Evolutionary conservation across 805 yeast species (phyloP).

Genomic region (Teunomyces tritomae): DNA sequence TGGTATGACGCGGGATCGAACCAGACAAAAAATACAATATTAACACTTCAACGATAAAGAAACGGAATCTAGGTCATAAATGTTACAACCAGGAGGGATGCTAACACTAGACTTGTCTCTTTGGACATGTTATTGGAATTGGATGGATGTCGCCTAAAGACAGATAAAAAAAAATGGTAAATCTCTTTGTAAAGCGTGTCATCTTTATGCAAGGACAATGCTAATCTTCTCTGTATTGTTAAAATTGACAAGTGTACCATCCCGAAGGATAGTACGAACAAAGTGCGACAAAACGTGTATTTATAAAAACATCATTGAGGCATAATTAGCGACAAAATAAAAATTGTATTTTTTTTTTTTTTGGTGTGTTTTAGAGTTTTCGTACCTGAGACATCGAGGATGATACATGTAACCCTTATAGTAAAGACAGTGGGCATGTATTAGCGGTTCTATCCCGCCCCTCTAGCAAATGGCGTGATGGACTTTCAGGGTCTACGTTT

Average conservation of each 20-base stretch:
- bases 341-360: not conserved
- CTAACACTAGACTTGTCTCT: not conserved
- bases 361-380: too few relatives aligned
- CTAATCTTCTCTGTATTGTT: slow-evolving; percentile 99
- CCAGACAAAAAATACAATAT: not conserved
- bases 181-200: slow-evolving; percentile 99
- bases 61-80: not conserved
- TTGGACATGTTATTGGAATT: too few relatives aligned
- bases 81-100: too few relatives aligned
- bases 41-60: not conserved
- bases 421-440: too few relatives aligned
- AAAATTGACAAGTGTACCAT: slow-evolving; percentile 90
- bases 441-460: too few relatives aligned
- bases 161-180: slow-evolving; percentile 75
- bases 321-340: not conserved
- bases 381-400: too few relatives aligned
- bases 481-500: too few relatives aligned
- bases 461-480: too few relatives aligned
- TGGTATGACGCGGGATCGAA: not conserved
- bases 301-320: not conserved
- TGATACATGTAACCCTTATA: too few relatives aligned
- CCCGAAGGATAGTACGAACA: slow-evolving; percentile 42
- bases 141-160: too few relatives aligned
- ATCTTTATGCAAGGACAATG: slow-evolving; percentile 99
- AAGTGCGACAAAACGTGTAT: not conserved